Conservation (phyloP, 352 stramenopile genomes). For the Phytophthora sp. region DNA sequence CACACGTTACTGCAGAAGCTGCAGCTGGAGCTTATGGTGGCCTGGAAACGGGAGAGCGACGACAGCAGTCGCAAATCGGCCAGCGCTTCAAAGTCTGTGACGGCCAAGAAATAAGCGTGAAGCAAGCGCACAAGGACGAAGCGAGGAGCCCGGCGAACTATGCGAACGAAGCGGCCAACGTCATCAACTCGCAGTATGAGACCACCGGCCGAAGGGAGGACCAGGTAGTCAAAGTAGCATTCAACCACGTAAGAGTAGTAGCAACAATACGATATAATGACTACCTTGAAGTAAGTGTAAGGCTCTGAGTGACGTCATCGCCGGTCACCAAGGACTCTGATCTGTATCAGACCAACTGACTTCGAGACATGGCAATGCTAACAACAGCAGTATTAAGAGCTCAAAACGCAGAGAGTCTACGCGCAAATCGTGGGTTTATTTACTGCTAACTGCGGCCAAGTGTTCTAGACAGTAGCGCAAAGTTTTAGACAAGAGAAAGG, state of each 20-base stretch:
- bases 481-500: constrained; percentile 22
- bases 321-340: constrained; percentile 17
- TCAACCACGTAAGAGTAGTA: constrained; percentile 32
- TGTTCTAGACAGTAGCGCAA: constrained; percentile 1
- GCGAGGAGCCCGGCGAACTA: constrained; percentile 20
- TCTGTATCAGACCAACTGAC: too few relatives aligned
- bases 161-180: constrained; percentile 37
- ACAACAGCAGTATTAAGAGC: too few relatives aligned
- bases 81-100: not conserved
- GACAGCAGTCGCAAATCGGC: too few relatives aligned
- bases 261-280: constrained; percentile 35
- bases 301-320: constrained; percentile 23
- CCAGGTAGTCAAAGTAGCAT: constrained; percentile 30
- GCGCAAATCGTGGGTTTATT: constrained; percentile 34
- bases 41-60: constrained; percentile 25
- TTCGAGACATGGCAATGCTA: too few relatives aligned
- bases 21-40: constrained; percentile 24
- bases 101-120: constrained; percentile 21
- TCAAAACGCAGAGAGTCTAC: constrained; percentile 10
- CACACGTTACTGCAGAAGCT: constrained; percentile 34
- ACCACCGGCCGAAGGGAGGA: constrained; percentile 5
- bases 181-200: constrained; percentile 27
- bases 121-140: constrained; percentile 26
- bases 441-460: constrained; percentile 24
- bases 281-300: constrained; percentile 18